Percentiles rank a stretch among this genome's conserved stretches.
phyloP scores from a whole-genome alignment of 257 asterid species.

The Fraxinus pennsylvanica region DNA sequence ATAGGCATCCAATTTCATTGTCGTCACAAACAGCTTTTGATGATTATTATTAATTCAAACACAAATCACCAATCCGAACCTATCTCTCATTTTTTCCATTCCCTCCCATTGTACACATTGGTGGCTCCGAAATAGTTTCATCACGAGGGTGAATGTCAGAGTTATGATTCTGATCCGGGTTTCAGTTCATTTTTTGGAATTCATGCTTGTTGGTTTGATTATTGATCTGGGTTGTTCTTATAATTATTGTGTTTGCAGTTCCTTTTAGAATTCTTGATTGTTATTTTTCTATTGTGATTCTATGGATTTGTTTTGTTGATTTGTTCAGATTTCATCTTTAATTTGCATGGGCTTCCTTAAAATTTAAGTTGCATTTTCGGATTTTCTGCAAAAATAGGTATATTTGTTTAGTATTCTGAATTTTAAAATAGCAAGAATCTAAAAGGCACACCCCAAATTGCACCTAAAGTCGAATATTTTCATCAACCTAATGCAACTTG shows the following conservation, averaged over 20 bases:
- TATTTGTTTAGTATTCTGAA: not conserved
- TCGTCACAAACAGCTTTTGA: too few relatives aligned
- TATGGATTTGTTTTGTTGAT: not conserved
- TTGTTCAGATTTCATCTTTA: not conserved
- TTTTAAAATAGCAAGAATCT: too few relatives aligned
- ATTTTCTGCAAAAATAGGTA: slow-evolving; percentile 1
- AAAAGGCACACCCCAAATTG: too few relatives aligned
- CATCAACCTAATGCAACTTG: too few relatives aligned
- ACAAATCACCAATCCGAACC: not conserved
- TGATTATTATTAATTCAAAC: not conserved
- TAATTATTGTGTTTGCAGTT: not conserved
- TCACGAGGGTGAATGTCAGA: not conserved
- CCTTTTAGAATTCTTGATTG: too few relatives aligned
- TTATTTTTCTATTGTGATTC: not conserved
- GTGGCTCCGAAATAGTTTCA: not conserved
- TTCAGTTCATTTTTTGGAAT: not conserved
- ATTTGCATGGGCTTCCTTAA: slow-evolving; percentile 21
- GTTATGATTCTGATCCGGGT: not conserved
- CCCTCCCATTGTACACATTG: not conserved
- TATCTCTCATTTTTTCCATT: not conserved
- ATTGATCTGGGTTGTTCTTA: not conserved
- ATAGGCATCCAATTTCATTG: too few relatives aligned
- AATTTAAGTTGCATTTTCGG: not conserved
- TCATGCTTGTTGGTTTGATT: not conserved
- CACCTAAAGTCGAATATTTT: too few relatives aligned